phyloP scores from a whole-genome alignment of 371 early-diverging fungal species.

The Mortierella sp. region DNA sequence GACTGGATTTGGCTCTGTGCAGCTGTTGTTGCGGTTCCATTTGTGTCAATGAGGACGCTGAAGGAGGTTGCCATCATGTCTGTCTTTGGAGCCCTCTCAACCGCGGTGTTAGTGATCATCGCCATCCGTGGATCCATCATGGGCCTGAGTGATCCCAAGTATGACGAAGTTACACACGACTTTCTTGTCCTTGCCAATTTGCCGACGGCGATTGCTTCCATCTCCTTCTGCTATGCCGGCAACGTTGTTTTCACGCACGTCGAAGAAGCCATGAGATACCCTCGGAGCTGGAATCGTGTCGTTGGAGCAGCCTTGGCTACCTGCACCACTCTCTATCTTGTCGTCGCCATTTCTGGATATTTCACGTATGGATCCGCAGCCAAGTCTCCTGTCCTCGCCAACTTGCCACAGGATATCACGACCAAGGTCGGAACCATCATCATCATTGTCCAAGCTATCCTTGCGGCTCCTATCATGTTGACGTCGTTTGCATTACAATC shows the following conservation, averaged over 20 bases:
- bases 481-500: slow-evolving; percentile 79
- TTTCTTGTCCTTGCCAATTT: slow-evolving; percentile 63
- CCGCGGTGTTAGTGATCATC: slow-evolving; percentile 57
- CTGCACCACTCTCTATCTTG: slow-evolving; percentile 77
- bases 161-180: slow-evolving; percentile 49
- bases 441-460: slow-evolving; percentile 81
- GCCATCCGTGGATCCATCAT: slow-evolving; percentile 55
- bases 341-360: slow-evolving; percentile 82
- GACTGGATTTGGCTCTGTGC: slow-evolving; percentile 65
- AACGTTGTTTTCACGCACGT: slow-evolving; percentile 73
- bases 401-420: slow-evolving; percentile 70
- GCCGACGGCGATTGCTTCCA: slow-evolving; percentile 65
- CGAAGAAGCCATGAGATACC: slow-evolving; percentile 61
- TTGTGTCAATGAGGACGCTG: slow-evolving; percentile 62
- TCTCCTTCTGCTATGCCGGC: slow-evolving; percentile 83
- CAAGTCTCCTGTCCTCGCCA: slow-evolving; percentile 75
- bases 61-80: slow-evolving; percentile 69
- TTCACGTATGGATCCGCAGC: slow-evolving; percentile 77
- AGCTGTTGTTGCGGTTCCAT: slow-evolving; percentile 58
- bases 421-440: slow-evolving; percentile 73
- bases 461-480: slow-evolving; percentile 79
- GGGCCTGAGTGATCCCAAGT: slow-evolving; percentile 40
- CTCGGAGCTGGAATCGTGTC: slow-evolving; percentile 77
- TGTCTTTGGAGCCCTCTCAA: slow-evolving; percentile 67
- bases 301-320: slow-evolving; percentile 76